Conservation (phyloP, 805 yeast genomes). For the Schwanniomyces polymorphus region DNA sequence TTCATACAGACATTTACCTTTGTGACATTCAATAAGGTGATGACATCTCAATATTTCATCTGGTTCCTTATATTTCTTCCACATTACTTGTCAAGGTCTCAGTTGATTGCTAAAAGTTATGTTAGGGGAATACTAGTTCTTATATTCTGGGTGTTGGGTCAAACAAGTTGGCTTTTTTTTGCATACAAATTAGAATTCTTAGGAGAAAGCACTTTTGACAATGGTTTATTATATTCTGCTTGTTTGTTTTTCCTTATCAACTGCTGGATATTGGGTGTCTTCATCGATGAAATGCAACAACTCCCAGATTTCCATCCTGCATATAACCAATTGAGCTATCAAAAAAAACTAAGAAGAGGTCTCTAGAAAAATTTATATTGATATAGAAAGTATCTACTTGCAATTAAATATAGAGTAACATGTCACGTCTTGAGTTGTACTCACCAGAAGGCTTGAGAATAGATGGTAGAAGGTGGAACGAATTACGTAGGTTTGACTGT, state of each 20-base stretch:
- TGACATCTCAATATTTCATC: slow-evolving; percentile 93
- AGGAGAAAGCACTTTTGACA: slow-evolving; percentile 65
- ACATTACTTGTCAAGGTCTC: slow-evolving; percentile 55
- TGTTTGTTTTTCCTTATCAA: slow-evolving; percentile 61
- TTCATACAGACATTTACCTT: slow-evolving; percentile 46
- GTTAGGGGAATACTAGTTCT: slow-evolving; percentile 42
- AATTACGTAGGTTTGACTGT: slow-evolving; percentile 78
- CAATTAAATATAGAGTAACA: slow-evolving; percentile 11
- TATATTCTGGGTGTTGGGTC: slow-evolving; percentile 65
- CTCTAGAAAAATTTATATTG: not conserved
- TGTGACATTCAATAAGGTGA: slow-evolving; percentile 52
- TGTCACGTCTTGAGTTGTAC: slow-evolving; percentile 77
- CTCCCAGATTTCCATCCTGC: not conserved
- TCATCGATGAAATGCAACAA: slow-evolving; percentile 37
- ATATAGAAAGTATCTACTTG: not conserved
- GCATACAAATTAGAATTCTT: slow-evolving; percentile 82
- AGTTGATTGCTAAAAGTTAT: slow-evolving; percentile 18
- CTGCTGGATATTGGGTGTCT: slow-evolving; percentile 56
- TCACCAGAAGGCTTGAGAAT: slow-evolving; percentile 93
- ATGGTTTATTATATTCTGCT: slow-evolving; percentile 57
- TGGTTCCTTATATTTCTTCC: slow-evolving; percentile 93
- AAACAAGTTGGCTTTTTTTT: slow-evolving; percentile 73
- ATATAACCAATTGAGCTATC: not conserved
- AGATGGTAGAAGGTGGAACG: slow-evolving; percentile 96
- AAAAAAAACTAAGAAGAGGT: not conserved